A percentile compares a stretch with the other conserved stretches of the same genome.
Conservation (phyloP, 495 filamentous ascomycete genomes). For the Aspergillus leporis region DNA sequence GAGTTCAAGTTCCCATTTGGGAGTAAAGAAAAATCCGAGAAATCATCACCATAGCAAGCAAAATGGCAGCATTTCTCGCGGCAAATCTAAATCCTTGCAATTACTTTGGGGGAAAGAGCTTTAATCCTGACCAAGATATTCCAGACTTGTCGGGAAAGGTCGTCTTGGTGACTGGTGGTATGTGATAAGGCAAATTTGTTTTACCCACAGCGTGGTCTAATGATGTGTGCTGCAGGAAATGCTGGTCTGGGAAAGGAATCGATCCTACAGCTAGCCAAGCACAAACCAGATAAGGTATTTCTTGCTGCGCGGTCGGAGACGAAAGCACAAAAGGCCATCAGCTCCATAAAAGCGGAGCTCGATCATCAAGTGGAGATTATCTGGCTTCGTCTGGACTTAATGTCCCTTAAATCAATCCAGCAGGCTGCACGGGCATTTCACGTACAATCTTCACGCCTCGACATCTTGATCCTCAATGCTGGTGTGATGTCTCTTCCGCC, state of each 20-base stretch:
- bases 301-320: constrained; percentile 42
- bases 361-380: constrained; percentile 23
- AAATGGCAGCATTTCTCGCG: constrained; percentile 25
- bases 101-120: constrained; percentile 30
- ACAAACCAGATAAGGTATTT: constrained; percentile 57
- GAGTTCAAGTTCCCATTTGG: too few relatives aligned
- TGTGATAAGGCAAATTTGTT: constrained; percentile 24
- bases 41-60: too few relatives aligned
- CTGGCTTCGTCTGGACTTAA: constrained; percentile 49
- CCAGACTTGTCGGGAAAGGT: constrained; percentile 52
- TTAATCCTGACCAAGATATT: constrained; percentile 50
- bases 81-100: constrained; percentile 28
- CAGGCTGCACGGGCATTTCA: constrained; percentile 50
- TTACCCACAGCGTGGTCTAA: background rate
- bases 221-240: constrained; percentile 41
- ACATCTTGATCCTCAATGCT: constrained; percentile 64
- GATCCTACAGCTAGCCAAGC: constrained; percentile 52
- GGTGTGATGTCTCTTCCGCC: constrained; percentile 59
- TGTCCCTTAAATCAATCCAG: constrained; percentile 48
- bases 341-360: constrained; percentile 21
- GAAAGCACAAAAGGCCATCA: constrained; percentile 31
- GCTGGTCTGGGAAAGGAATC: constrained; percentile 60
- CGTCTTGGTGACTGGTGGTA: constrained; percentile 58
- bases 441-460: constrained; percentile 51
- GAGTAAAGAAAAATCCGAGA: too few relatives aligned